Evolutionary conservation across 2,329 filamentous ascomycete species (phyloP).

Genomic region (Trichoderma aggressivum): DNA sequence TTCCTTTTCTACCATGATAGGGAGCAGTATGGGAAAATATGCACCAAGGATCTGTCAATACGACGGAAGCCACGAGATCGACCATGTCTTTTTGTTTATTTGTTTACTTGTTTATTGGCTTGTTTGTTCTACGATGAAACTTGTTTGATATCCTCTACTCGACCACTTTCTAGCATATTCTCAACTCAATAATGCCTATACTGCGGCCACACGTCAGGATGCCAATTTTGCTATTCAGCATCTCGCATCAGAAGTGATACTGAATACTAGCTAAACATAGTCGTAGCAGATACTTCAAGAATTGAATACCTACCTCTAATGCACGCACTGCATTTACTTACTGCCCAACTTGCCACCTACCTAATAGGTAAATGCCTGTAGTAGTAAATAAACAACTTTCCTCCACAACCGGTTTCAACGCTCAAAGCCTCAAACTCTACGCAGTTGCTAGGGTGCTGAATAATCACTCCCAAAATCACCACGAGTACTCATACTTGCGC

Average conservation of each 20-base stretch:
- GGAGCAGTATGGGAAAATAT: background rate
- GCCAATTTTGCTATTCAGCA: background rate
- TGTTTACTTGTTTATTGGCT: too few relatives aligned
- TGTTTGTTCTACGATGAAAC: background rate
- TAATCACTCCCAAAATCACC: background rate
- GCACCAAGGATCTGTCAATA: background rate
- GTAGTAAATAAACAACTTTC: background rate
- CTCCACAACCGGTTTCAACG: background rate
- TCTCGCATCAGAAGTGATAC: background rate
- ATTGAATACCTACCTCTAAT: background rate
- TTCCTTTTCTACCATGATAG: background rate
- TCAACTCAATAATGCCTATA: background rate
- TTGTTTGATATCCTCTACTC: background rate
- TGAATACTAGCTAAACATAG: background rate
- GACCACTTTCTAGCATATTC: background rate
- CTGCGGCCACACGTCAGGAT: background rate
- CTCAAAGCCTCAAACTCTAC: background rate
- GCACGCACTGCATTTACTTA: background rate
- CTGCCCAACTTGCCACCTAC: background rate
- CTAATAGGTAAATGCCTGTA: background rate
- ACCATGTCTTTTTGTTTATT: background rate
- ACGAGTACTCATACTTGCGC: background rate
- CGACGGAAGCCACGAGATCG: background rate
- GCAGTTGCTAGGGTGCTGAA: background rate
- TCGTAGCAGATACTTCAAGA: background rate